Evolutionary conservation across 192 early-diverging fungal species (phyloP).

Genomic region (Podila minutissima): DNA sequence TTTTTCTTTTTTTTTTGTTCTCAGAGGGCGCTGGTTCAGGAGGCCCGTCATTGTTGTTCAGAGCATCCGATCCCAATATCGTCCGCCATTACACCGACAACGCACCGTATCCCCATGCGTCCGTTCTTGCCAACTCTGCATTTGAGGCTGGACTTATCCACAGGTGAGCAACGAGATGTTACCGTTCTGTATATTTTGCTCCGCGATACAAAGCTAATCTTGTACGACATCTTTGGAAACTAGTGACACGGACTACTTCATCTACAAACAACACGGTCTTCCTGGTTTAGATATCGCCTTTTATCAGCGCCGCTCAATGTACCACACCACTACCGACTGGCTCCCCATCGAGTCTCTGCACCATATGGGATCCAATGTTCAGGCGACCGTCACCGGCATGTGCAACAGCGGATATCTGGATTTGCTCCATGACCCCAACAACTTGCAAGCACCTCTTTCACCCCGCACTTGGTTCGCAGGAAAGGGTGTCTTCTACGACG

Average conservation of each 20-base stretch:
- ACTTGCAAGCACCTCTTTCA: neutral
- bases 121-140: constrained; percentile 67
- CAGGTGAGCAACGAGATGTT: too few relatives aligned
- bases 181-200: too few relatives aligned
- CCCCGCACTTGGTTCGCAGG: constrained; percentile 22
- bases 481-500: too few relatives aligned
- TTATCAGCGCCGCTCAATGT: constrained; percentile 66
- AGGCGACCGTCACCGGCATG: constrained; percentile 36
- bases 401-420: constrained; percentile 46
- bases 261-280: constrained; percentile 61
- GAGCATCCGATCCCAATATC: constrained; percentile 48
- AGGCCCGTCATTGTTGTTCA: constrained; percentile 73
- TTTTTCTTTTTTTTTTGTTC: too few relatives aligned
- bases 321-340: constrained; percentile 64
- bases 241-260: constrained; percentile 72
- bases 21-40: constrained; percentile 76
- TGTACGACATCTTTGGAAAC: neutral
- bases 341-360: constrained; percentile 62
- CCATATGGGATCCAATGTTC: constrained; percentile 70
- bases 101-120: constrained; percentile 62
- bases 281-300: constrained; percentile 77
- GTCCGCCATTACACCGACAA: constrained; percentile 58
- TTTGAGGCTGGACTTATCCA: constrained; percentile 62
- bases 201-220: neutral
- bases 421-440: neutral